Base-by-base conservation (phyloP, 768 basidiomycete species). In the Xerocomellus intermedius region DNA sequence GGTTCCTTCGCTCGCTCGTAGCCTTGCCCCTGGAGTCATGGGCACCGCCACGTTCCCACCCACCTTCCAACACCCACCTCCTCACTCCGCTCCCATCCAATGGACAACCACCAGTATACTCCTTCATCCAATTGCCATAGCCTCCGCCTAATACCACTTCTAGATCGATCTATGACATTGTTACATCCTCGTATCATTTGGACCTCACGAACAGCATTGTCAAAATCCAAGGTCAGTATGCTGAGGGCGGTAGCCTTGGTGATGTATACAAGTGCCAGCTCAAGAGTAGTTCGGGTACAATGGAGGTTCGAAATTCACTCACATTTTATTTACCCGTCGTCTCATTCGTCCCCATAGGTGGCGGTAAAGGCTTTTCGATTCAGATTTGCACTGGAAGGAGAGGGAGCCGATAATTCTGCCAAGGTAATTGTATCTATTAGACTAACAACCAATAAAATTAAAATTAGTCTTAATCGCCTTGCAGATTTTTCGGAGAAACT, bases 321-420 rank as follows among this genome's bases (percentile, higher is more conserved):
- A 14, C 10, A 22, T 8, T n/a, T 19, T 13, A 8, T 35, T 21
- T 28, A 10, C 16, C 32, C n/a, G n/a, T n/a, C n/a, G n/a, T n/a
- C n/a, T 42, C 16, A 39, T 30, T 30, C 26, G 19, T 41, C 21
- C 19, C 16, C 24, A 52, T 30, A 56, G 62, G 62, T 63, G 21
- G 62, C 62, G 19, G 62, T 63, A 10, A 63, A 63, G 36, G 61
- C 57, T 4, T 51, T 63, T 35, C 53, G 52, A 37, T 63, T 63
- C 55, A 47, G 37, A 7, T 3, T 61, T 32, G 19, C 48, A 14
- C 9, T 53, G 13, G 33, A 54, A 33, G 57, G 52, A 12, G 38
- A 54, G 28, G 57, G 52, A 30, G 33, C 30, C 6, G 21, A 30
- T 24, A 33, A 22, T 32, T 24, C 39, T 22, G n/a, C 14, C 10